Base-by-base conservation (phyloP, 2,329 filamentous ascomycete species). In the Ophiostoma tasmaniense region DNA sequence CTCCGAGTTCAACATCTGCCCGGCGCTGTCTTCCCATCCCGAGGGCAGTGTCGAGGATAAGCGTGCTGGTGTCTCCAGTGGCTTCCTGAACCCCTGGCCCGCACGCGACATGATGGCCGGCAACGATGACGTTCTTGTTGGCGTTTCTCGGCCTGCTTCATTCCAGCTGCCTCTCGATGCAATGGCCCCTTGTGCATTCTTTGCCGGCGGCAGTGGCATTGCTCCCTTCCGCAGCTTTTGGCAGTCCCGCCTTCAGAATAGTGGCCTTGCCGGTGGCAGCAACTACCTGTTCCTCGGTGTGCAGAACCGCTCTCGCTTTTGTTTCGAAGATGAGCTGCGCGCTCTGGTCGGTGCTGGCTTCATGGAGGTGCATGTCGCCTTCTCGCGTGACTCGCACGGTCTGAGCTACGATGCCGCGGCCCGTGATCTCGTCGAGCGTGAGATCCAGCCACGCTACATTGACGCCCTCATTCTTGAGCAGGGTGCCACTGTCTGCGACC, bases 161-260 rank as follows among this genome's bases (percentile, higher is more conserved):
- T 85, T 86, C 73, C 83, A 85, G 64, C 76, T 85, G 0, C 83
- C 84, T 0, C 75, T 83, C 5, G 81, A 84, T 45, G 76, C 78
- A 17, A 81, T 82, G 39, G 81, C 81, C 0, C 83, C 83, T 0
- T 83, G 83, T 25, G 82, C 82, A 0, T 82, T 82, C 72, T 85
- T 85, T 72, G 83, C 83, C 0, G 83, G 83, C 14, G 83, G 83
- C 0, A 83, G 81, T 59, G 83, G 83, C 1, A 84, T 85, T 33
- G 83, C 83, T 0, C 83, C 83, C 0, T 85, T 85, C 75, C 77
- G 83, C 4, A 82, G 81, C 66, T 85, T 85, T 73, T 85, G 82
- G 83, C 81, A 84, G 73, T 77, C 81, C 13, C 79, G 83, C 0
- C 76, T 78, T 6, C 42, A 20, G 2, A 17, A 8, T 14, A 68